phyloP scores from a whole-genome alignment of 2,329 filamentous ascomycete genomes.

The Colletotrichum acutatum region DNA sequence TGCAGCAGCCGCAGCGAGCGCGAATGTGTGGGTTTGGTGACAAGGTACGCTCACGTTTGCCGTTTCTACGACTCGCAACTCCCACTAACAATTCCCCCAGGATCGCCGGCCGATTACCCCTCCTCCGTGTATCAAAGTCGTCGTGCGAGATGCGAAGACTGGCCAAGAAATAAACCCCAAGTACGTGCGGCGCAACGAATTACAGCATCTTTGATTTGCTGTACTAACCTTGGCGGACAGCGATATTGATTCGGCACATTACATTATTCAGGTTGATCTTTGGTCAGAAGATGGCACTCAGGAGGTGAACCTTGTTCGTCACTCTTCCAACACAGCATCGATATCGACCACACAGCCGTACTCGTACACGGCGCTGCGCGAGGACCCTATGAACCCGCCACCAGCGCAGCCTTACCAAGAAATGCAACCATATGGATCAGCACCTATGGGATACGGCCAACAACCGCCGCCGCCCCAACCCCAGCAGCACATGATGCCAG shows the following conservation, averaged over 20 bases:
- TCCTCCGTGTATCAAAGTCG: constrained; percentile 87
- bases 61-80: neutral
- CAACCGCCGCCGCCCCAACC: constrained; percentile 15
- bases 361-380: constrained; percentile 68
- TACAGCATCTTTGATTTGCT: neutral
- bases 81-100: constrained; percentile 54
- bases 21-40: constrained; percentile 99
- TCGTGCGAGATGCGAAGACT: constrained; percentile 79
- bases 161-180: constrained; percentile 86
- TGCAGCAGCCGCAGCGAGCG: constrained; percentile 91
- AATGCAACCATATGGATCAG: constrained; percentile 21
- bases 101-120: constrained; percentile 96
- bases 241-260: constrained; percentile 65
- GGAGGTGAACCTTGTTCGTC: constrained; percentile 74
- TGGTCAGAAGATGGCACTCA: constrained; percentile 73
- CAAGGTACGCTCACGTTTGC: constrained; percentile 69
- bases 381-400: constrained; percentile 10
- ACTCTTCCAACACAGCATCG: constrained; percentile 74
- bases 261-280: constrained; percentile 74
- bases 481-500: constrained; percentile 18
- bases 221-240: constrained; percentile 52
- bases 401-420: constrained; percentile 29
- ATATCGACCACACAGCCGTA: constrained; percentile 85
- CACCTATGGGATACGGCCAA: constrained; percentile 24
- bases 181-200: constrained; percentile 59